Evolutionary conservation across 2,329 filamentous ascomycete genomes (phyloP).

Genomic region (Sclerotinia subarctica): DNA sequence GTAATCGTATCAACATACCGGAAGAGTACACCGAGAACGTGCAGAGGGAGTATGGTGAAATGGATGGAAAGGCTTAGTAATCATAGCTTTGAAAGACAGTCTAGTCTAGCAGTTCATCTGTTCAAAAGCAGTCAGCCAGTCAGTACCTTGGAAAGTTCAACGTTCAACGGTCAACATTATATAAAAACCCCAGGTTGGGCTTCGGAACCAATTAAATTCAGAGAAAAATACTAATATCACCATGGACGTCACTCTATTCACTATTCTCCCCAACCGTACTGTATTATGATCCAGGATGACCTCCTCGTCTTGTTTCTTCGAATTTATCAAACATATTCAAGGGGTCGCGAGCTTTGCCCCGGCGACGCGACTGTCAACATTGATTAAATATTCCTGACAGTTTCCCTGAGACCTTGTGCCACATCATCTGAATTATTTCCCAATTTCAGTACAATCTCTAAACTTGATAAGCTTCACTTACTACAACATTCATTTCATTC

Average conservation of each 20-base stretch:
- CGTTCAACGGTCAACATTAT: not conserved
- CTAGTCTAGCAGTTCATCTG: not conserved
- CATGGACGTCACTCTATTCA: not conserved
- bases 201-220: slow-evolving; percentile 3
- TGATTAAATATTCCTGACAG: slow-evolving; percentile 5
- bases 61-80: too few relatives aligned
- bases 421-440: slow-evolving; percentile 14
- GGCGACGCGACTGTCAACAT: slow-evolving; percentile 19
- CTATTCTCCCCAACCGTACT: too few relatives aligned
- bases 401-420: slow-evolving; percentile 16
- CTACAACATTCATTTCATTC: slow-evolving; percentile 6
- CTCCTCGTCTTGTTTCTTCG: not conserved
- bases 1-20: not conserved
- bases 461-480: slow-evolving; percentile 9
- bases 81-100: too few relatives aligned
- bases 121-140: not conserved
- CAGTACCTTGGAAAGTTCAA: not conserved
- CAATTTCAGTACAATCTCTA: slow-evolving; percentile 1
- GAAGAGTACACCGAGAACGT: not conserved
- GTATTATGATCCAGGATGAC: too few relatives aligned
- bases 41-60: too few relatives aligned
- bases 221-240: not conserved
- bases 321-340: not conserved
- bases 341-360: slow-evolving; percentile 14
- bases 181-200: not conserved